These are phyloP conservation scores for Areca catechu DNA, from an alignment of 176 grass and related monocot species.

Conservation along the genomic window DNA sequence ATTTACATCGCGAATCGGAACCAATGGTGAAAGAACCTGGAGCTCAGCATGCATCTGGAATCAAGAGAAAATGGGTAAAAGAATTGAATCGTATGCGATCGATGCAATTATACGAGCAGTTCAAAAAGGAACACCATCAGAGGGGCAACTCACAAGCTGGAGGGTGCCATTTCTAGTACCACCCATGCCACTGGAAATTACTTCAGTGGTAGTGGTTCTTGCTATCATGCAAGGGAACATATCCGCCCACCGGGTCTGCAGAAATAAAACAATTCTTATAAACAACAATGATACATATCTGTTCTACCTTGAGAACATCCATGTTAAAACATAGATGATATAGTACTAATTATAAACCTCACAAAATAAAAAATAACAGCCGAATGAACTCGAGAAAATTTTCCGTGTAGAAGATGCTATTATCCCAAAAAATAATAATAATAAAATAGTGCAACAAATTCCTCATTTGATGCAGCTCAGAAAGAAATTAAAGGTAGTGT, in stretches of 20 bases:
- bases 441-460: too few relatives aligned
- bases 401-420: too few relatives aligned
- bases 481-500: neutral
- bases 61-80: neutral
- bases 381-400: too few relatives aligned
- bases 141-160: constrained; percentile 60
- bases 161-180: constrained; percentile 80
- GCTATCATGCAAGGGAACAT: constrained; percentile 87
- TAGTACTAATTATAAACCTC: too few relatives aligned
- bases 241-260: constrained; percentile 46
- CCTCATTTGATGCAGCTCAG: too few relatives aligned
- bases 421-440: too few relatives aligned
- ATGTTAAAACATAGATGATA: too few relatives aligned
- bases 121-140: neutral
- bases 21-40: constrained; percentile 73
- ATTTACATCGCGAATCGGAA: constrained; percentile 54
- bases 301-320: too few relatives aligned
- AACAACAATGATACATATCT: too few relatives aligned
- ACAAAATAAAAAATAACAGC: too few relatives aligned
- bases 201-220: constrained; percentile 43
- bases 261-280: too few relatives aligned
- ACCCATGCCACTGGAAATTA: constrained; percentile 46
- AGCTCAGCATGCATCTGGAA: constrained; percentile 81
- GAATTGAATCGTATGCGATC: too few relatives aligned
- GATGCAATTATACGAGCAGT: neutral